Evolutionary conservation across 139 green algal species (phyloP), one percentile per base, ranked within the genome.

Genomic region (Spirogloea muscicola): DNA sequence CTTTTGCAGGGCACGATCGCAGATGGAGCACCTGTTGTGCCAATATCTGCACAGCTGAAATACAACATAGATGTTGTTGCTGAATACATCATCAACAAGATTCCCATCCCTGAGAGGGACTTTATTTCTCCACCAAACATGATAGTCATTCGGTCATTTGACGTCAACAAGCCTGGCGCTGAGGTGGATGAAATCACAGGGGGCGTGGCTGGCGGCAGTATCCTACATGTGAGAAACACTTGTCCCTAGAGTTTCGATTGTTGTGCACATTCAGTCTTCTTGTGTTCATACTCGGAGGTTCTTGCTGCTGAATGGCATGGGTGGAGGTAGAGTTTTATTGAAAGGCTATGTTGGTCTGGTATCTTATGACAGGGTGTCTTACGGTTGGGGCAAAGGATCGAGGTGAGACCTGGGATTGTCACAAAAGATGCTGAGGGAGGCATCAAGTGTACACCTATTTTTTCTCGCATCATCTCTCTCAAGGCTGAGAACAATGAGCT

Each of bases 1-100:
- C 18, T 25, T 29, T 29, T 25, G 21, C 67, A 96, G 77, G 93
- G 94, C 61, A 98, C 94, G 9, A 96, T 98, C 58, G 94, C 91
- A 34, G 93, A 99, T 46, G 88, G 87, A 25, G 92, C 91, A n/a
- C 95, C 95, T 3, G 87, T 99, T 18, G 88, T 99, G n/a, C 95
- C 95, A 59, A 96, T 99, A 67, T 96, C 88, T 6, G 95, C 95
- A 16, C 94, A 98, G 88, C 90, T 99, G 48, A 98, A 96, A 84
- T 99, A 99, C 89, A 99, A 99, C 82, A 90, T 98, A 39, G 95
- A 99, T 83, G 95, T 95, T 7, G 94, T 99, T 73, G 96, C 91
- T 76, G 95, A 99, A 85, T 97, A 96, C 88, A 92, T 99, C 70
- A 74, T 89, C 36, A 97, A 97, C 76, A 91, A 91, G 63, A 61